Base-by-base conservation (phyloP, 192 early-diverging fungal genomes). In the Gigaspora rosea region DNA sequence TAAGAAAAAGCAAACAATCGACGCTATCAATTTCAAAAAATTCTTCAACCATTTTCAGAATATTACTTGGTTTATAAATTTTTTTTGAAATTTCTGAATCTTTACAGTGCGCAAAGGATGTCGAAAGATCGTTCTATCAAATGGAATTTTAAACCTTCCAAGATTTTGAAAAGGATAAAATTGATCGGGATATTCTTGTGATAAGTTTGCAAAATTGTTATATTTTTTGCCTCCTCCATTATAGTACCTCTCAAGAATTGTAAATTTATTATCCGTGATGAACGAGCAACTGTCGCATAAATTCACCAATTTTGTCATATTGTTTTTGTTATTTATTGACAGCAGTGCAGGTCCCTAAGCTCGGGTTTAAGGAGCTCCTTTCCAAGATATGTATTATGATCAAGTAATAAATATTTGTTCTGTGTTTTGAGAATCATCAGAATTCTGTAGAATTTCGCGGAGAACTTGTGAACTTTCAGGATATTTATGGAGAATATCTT, bases 391-490 rank as follows among this genome's bases (percentile, higher is more conserved):
- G 49, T 52, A 71, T 54, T 50, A 52, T 71, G 13, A 54, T 71
- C 69, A 10, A 71, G 16, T 33, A n/a, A 71, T 71, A 33, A 71
- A 50, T 22, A 27, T 27, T 52, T 71, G 51, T 49, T 41, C 27
- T 9, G 49, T 50, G 22, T 20, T 54, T 20, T n/a, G n/a, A 6
- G 69, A 2, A 71, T 71, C 69, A 13, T 83, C 80, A 0, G 84
- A 82, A 36, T 85, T 85, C 50, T 85, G 84, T 1, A 85, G 22
- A 47, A 84, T 83, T 51, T 85, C 83, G n/a, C 83, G 76, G 2
- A 82, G 71, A 52, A 85, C 80, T 41, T 85, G 83, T 4, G 83
- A 76, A 1, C 83, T 82, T 41, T 85, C 83, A 1, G 83, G 83
- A 20, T 85, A 85, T 13, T 85, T 82, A 13, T 80, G 71, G 0